Conservation (phyloP, 352 stramenopile species). For the Phytopythium oedochilum region DNA sequence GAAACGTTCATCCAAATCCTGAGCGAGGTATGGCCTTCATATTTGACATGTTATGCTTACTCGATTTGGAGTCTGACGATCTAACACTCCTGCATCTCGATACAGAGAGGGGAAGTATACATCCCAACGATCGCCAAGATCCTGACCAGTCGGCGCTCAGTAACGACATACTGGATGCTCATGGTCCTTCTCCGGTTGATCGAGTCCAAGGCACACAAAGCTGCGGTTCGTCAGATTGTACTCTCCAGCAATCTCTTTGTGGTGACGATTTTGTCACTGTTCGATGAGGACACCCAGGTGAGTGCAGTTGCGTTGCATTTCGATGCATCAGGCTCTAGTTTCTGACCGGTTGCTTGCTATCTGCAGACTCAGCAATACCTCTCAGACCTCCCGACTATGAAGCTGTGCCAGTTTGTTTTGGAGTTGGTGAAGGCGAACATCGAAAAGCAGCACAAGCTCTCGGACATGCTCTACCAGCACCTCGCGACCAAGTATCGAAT, state of each 20-base stretch:
- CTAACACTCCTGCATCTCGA: constrained; percentile 3
- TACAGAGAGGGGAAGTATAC: constrained; percentile 70
- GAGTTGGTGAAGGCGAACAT: constrained; percentile 54
- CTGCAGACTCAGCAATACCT: constrained; percentile 49
- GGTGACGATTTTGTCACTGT: constrained; percentile 55
- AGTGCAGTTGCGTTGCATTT: background rate
- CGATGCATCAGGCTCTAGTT: background rate
- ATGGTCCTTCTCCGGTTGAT: constrained; percentile 61
- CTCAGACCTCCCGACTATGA: constrained; percentile 76
- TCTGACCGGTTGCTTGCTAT: background rate
- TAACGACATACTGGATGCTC: constrained; percentile 75
- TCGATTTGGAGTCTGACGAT: background rate
- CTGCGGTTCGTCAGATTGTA: constrained; percentile 52
- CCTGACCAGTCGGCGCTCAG: constrained; percentile 38
- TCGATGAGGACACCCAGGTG: constrained; percentile 69
- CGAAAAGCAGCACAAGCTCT: constrained; percentile 59
- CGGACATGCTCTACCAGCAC: constrained; percentile 61
- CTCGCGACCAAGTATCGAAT: constrained; percentile 71
- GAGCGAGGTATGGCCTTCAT: constrained; percentile 41
- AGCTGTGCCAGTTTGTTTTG: constrained; percentile 71
- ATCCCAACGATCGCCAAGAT: constrained; percentile 62
- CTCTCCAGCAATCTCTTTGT: constrained; percentile 61
- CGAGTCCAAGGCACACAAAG: constrained; percentile 55
- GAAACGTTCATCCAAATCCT: constrained; percentile 76
- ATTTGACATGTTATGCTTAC: background rate